phyloP scores from a whole-genome alignment of 2,329 filamentous ascomycete species.

The Paraphaeosphaeria minitans region DNA sequence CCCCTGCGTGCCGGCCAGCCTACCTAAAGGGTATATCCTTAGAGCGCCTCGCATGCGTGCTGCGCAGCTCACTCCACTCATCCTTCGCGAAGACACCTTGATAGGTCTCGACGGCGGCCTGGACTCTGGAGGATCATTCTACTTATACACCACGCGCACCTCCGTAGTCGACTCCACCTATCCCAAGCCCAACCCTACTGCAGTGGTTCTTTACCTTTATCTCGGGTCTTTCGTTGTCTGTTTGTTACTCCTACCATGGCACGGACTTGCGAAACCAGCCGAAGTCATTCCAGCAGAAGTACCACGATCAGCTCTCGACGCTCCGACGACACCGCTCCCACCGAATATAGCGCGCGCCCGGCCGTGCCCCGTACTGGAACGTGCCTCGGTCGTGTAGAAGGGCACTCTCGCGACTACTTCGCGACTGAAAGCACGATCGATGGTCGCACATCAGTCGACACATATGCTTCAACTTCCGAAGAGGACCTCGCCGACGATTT shows the following conservation, averaged over 20 bases:
- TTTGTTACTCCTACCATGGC: conserved; percentile 32
- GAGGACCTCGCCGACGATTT: conserved; percentile 58
- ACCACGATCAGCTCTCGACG: conserved; percentile 33
- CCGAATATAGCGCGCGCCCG: conserved; percentile 41
- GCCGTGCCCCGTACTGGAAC: conserved; percentile 38
- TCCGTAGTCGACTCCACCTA: conserved; percentile 17
- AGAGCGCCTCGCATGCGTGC: conserved; percentile 13
- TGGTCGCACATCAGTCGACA: conserved; percentile 69
- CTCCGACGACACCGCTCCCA: conserved; percentile 42
- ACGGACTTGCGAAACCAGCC: conserved; percentile 38
- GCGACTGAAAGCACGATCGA: conserved; percentile 17
- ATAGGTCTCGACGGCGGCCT: conserved; percentile 13
- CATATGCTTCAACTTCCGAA: conserved; percentile 77
- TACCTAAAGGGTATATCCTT: conserved; percentile 12
- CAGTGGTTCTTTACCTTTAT: conserved; percentile 13
- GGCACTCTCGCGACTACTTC: conserved; percentile 31
- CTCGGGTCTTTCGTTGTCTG: not conserved
- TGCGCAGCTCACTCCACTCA: conserved; percentile 15
- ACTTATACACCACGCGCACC: conserved; percentile 12
- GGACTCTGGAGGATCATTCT: conserved; percentile 12
- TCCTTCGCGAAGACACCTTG: conserved; percentile 1
- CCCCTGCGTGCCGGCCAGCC: conserved; percentile 4
- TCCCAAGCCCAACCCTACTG: not conserved
- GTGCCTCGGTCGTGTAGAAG: conserved; percentile 38
- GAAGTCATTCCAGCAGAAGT: conserved; percentile 42